Conservation (phyloP, 78 protist genomes). For the Dictyostelium brefeldianum region DNA sequence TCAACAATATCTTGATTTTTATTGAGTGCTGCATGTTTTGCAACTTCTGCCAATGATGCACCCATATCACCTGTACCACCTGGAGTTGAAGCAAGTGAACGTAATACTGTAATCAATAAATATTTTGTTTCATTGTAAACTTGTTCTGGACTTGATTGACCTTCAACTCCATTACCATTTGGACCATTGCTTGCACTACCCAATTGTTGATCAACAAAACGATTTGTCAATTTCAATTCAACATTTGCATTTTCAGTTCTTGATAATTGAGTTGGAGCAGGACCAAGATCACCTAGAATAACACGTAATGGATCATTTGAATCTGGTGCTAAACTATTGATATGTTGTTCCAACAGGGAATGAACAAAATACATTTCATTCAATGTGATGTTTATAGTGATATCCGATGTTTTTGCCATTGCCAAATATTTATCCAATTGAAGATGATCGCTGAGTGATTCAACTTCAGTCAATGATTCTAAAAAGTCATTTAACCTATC, state of each 20-base stretch:
- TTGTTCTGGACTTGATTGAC: slow-evolving; percentile 60
- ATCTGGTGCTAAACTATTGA: slow-evolving; percentile 48
- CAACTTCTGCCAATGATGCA: slow-evolving; percentile 50
- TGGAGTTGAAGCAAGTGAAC: slow-evolving; percentile 22
- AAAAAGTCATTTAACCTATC: slow-evolving; percentile 67
- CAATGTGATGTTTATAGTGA: slow-evolving; percentile 75
- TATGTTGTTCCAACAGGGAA: slow-evolving; percentile 41
- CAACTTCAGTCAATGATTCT: slow-evolving; percentile 73
- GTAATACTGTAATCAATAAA: slow-evolving; percentile 46
- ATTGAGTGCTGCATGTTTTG: slow-evolving; percentile 39
- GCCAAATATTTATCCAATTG: slow-evolving; percentile 60
- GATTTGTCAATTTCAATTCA: slow-evolving; percentile 59
- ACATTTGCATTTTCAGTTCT: slow-evolving; percentile 82
- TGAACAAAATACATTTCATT: slow-evolving; percentile 88
- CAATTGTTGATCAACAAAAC: slow-evolving; percentile 23
- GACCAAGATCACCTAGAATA: slow-evolving; percentile 56
- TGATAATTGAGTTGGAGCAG: slow-evolving; percentile 82
- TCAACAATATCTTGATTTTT: slow-evolving; percentile 75
- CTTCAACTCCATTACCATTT: neutral
- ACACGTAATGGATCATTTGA: slow-evolving; percentile 40
- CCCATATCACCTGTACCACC: slow-evolving; percentile 27
- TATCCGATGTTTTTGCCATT: slow-evolving; percentile 12
- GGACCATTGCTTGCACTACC: neutral
- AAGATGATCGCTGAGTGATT: slow-evolving; percentile 79
- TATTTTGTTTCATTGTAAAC: slow-evolving; percentile 70